Percentiles rank a stretch among this genome's conserved stretches.
These are phyloP conservation scores for Lactifluus volemus DNA, from an alignment of 768 basidiomycete species.

Conservation along the genomic window DNA sequence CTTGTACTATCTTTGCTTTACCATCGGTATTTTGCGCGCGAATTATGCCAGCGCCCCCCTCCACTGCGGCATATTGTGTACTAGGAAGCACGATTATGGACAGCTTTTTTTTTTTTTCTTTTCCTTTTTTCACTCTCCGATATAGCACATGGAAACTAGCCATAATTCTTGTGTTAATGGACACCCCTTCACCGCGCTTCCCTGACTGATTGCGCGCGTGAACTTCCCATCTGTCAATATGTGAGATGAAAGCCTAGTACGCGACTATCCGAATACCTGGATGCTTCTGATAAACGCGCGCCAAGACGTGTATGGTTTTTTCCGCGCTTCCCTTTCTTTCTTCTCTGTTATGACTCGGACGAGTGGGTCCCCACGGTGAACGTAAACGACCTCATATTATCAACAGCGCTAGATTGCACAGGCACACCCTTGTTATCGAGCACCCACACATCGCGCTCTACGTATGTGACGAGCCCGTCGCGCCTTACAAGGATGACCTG, in stretches of 20 bases:
- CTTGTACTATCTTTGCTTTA: conserved; percentile 16
- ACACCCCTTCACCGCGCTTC: conserved; percentile 7
- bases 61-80: conserved; percentile 15
- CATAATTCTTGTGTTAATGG: conserved; percentile 12
- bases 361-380: conserved; percentile 30
- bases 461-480: conserved; percentile 51
- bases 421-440: conserved; percentile 33
- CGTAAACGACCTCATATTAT: conserved; percentile 44
- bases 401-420: conserved; percentile 30
- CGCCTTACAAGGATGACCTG: conserved; percentile 60
- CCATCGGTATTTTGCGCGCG: conserved; percentile 15
- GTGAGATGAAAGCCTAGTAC: not conserved
- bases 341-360: not conserved
- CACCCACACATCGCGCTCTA: conserved; percentile 66
- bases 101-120: conserved; percentile 4
- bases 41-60: conserved; percentile 8
- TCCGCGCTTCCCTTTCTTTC: not conserved
- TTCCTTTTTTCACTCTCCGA: not conserved
- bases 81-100: conserved; percentile 20
- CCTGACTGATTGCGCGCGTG: conserved; percentile 6
- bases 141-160: conserved; percentile 18
- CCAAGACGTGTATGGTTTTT: not conserved
- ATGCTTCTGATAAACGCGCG: conserved; percentile 10
- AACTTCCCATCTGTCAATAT: not conserved
- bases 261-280: not conserved